Evolutionary conservation across 2,329 filamentous ascomycete species (phyloP).

Genomic region (Epichloe uncinata): DNA sequence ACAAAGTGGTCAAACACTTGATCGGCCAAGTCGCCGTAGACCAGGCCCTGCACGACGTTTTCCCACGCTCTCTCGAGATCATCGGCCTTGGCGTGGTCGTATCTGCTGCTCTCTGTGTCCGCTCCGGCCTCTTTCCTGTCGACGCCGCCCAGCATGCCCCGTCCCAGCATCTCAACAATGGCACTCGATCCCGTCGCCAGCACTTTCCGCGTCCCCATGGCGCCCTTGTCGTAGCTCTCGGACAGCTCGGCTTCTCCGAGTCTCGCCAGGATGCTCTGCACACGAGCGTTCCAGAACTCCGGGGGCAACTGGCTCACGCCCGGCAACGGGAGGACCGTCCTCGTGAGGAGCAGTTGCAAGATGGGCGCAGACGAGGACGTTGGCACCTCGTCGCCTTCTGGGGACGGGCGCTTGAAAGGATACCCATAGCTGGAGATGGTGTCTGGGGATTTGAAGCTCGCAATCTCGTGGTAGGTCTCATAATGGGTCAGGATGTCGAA

Average conservation of each 20-base stretch:
- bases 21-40: slow-evolving; percentile 57
- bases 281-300: slow-evolving; percentile 53
- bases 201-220: slow-evolving; percentile 60
- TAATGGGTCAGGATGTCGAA: slow-evolving; percentile 47
- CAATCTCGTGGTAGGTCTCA: slow-evolving; percentile 54
- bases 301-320: slow-evolving; percentile 50
- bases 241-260: slow-evolving; percentile 57
- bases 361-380: slow-evolving; percentile 43
- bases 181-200: slow-evolving; percentile 58
- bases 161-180: slow-evolving; percentile 53
- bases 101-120: slow-evolving; percentile 22
- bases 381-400: slow-evolving; percentile 10
- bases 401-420: slow-evolving; percentile 38
- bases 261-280: slow-evolving; percentile 45
- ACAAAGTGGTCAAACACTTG: slow-evolving; percentile 48
- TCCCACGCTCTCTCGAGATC: slow-evolving; percentile 54
- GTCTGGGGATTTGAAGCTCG: slow-evolving; percentile 52
- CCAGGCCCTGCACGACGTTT: slow-evolving; percentile 48
- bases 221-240: slow-evolving; percentile 71
- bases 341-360: slow-evolving; percentile 53
- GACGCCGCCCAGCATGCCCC: slow-evolving; percentile 50
- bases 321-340: slow-evolving; percentile 51
- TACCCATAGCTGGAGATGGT: slow-evolving; percentile 56
- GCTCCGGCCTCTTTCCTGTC: slow-evolving; percentile 5
- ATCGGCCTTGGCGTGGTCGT: slow-evolving; percentile 44